Evolutionary conservation across 2,329 filamentous ascomycete species (phyloP).

Genomic region (Ramularia collo-cygni): DNA sequence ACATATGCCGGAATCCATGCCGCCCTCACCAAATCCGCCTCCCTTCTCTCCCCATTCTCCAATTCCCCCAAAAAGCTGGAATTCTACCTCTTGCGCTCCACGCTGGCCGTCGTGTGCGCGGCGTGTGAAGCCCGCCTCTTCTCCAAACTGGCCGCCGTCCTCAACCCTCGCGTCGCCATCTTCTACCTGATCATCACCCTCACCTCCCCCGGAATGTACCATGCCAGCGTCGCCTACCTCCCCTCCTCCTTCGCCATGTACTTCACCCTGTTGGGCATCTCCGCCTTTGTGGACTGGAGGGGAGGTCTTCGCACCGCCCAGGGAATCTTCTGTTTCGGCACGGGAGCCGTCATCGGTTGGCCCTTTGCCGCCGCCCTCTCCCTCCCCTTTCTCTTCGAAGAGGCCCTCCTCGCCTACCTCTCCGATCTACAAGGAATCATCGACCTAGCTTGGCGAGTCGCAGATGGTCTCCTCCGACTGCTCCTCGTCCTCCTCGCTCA

Average conservation of each 20-base stretch:
- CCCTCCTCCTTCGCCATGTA: conserved; percentile 98
- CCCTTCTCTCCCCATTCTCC: conserved; percentile 44
- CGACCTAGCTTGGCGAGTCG: conserved; percentile 55
- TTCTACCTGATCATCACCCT: conserved; percentile 73
- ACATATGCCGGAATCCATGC: conserved; percentile 79
- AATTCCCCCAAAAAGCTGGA: conserved; percentile 48
- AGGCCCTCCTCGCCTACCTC: conserved; percentile 51
- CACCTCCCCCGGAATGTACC: conserved; percentile 85
- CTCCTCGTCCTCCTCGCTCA: conserved; percentile 64
- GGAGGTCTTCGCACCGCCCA: conserved; percentile 70
- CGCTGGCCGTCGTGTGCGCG: conserved; percentile 69
- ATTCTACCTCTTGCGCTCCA: conserved; percentile 79
- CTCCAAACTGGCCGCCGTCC: conserved; percentile 63
- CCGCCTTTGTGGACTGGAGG: conserved; percentile 85
- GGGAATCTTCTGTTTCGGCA: conserved; percentile 85
- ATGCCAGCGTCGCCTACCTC: conserved; percentile 77
- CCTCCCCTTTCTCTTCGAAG: conserved; percentile 73
- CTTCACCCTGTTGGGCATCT: conserved; percentile 73
- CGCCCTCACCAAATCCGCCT: conserved; percentile 58
- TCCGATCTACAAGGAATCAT: conserved; percentile 35
- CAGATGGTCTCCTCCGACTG: conserved; percentile 61
- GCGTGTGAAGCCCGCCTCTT: conserved; percentile 77
- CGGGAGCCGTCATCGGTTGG: conserved; percentile 84
- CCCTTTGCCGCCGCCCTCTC: conserved; percentile 83
- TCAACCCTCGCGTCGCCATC: conserved; percentile 77